Evolutionary conservation across 352 stramenopile species (phyloP), one percentile per base, ranked within the genome.

Genomic region (Pseudoperonospora humuli): DNA sequence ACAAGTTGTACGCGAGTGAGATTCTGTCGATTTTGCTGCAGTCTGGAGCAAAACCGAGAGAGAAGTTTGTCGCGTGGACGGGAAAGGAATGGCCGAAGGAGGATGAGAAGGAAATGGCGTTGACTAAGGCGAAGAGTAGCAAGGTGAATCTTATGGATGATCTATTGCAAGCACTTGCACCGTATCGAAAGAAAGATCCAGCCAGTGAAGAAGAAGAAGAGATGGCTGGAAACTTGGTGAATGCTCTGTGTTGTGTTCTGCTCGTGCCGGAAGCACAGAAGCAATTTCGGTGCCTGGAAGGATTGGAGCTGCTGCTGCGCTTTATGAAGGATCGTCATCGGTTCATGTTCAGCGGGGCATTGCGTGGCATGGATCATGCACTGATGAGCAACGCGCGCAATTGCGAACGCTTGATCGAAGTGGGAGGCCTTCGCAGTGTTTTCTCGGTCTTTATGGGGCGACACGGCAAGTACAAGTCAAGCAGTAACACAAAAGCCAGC

Each of bases 211-310:
- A 95, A 40, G 86, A 97, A 61, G 80, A 96, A 41, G 93, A 98
- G 59, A 81, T 92, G 13, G 67, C 97, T 1, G 85, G 97, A 43
- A 98, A 98, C 55, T 53, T 96, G 11, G 90, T 97, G 54, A 80
- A 95, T 51, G 46, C 70, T 25, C 60, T 97, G 6, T 89, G 75
- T 49, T 89, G 87, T 13, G 72, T 80, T 18, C 52, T 98, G 52
- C 59, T 67, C 39, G 41, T 75, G 2, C 44, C 56, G 0, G 47
- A 61, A 17, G 70, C 67, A 11, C 72, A 87, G 46, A 51, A 52
- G 25, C 70, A 73, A 7, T 85, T 84, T 46, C 73, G 75, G 0
- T 61, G 51, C 2, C 38, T 86, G 7, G 84, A 98, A 72, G 93
- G 93, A 3, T 66, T 97, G 9, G 89, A 98, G 61, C 70, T 98